Percentiles rank a stretch among this genome's conserved stretches.
phyloP scores from a whole-genome alignment of 768 basidiomycete species.

The Boletellus sp. region DNA sequence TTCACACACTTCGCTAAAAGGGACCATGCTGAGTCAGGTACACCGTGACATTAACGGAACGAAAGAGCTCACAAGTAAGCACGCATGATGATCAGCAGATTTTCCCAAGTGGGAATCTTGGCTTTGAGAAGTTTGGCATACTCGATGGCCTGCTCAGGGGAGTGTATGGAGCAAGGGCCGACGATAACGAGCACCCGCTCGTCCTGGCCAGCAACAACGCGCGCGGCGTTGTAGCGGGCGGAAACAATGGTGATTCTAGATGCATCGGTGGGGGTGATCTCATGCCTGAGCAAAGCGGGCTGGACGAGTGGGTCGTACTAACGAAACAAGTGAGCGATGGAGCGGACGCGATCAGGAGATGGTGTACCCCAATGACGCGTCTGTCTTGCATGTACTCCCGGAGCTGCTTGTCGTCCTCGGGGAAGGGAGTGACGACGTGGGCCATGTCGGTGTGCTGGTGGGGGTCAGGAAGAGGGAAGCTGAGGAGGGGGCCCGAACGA shows the following conservation, averaged over 20 bases:
- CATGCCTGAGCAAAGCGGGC: slow-evolving; percentile 85
- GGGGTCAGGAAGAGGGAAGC: neutral
- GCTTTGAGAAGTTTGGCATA: slow-evolving; percentile 72
- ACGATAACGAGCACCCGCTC: slow-evolving; percentile 87
- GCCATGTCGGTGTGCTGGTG: slow-evolving; percentile 7
- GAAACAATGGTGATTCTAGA: slow-evolving; percentile 75
- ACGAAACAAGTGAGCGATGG: slow-evolving; percentile 7
- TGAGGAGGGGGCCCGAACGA: neutral
- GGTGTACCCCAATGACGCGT: slow-evolving; percentile 70
- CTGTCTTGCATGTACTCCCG: slow-evolving; percentile 77
- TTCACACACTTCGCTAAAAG: slow-evolving; percentile 38
- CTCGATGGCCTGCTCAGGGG: slow-evolving; percentile 76
- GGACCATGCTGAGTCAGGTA: slow-evolving; percentile 34
- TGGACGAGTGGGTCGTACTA: slow-evolving; percentile 97
- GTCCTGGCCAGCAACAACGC: slow-evolving; percentile 79
- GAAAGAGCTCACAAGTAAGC: slow-evolving; percentile 83
- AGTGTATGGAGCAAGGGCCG: slow-evolving; percentile 96
- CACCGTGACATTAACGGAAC: neutral
- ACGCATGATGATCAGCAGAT: slow-evolving; percentile 91
- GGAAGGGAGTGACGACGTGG: slow-evolving; percentile 59
- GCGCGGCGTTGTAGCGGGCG: slow-evolving; percentile 74
- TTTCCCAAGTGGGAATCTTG: slow-evolving; percentile 63
- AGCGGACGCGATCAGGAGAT: neutral
- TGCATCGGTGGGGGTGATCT: slow-evolving; percentile 62
- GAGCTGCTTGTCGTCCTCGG: slow-evolving; percentile 60